Conservation (phyloP, 768 basidiomycete species). For the Rhodocollybia butyracea region DNA sequence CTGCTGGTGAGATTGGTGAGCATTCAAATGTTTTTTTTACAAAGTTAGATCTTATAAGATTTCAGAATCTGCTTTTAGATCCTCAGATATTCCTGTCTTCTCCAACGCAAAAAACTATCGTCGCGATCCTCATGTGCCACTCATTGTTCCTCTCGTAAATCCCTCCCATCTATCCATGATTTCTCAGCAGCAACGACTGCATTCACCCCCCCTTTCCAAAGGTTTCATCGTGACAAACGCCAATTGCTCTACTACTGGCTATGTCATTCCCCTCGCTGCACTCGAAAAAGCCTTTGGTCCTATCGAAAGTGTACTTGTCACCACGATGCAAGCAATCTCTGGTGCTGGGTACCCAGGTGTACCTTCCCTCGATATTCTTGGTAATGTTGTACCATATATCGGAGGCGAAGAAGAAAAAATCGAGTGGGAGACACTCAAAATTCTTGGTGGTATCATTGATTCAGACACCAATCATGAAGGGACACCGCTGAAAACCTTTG, state of each 20-base stretch:
- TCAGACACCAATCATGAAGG: conserved; percentile 41
- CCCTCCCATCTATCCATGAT: conserved; percentile 81
- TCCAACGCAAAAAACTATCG: conserved; percentile 98
- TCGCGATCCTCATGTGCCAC: conserved; percentile 87
- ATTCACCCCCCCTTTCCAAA: conserved; percentile 63
- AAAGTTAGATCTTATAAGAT: background rate
- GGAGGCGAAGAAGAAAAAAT: conserved; percentile 95
- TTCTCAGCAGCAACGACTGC: conserved; percentile 71
- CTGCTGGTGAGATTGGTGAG: conserved; percentile 91
- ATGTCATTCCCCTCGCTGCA: conserved; percentile 87
- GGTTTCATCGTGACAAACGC: conserved; percentile 99
- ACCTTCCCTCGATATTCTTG: conserved; percentile 83
- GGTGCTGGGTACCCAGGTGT: conserved; percentile 98
- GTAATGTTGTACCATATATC: conserved; percentile 96
- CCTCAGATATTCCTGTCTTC: conserved; percentile 88
- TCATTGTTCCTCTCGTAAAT: conserved; percentile 96
- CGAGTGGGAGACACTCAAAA: conserved; percentile 98
- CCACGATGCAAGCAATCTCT: conserved; percentile 97
- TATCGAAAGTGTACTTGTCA: conserved; percentile 87
- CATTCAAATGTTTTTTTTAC: background rate
- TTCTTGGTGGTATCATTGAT: conserved; percentile 77
- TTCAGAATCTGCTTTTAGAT: conserved; percentile 80
- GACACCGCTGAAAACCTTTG: conserved; percentile 52
- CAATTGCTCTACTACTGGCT: conserved; percentile 95
- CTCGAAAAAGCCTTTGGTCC: conserved; percentile 91